These are phyloP conservation scores for Bipolaris gigantea DNA, from an alignment of 2,329 filamentous ascomycete genomes.

Conservation along the genomic window DNA sequence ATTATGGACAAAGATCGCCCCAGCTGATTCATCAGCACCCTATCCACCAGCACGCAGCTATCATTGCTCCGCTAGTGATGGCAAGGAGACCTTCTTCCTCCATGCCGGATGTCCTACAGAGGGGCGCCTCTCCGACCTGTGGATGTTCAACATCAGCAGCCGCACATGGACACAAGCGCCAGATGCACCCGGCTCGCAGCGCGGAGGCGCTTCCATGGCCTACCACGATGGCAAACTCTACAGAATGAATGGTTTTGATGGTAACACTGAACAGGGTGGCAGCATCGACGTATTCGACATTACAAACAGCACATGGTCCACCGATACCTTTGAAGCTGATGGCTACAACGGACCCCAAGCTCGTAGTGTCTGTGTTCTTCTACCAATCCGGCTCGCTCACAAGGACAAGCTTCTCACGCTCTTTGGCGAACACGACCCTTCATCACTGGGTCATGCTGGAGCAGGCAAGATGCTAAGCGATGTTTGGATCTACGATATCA, in stretches of 20 bases:
- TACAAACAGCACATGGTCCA: slow-evolving; percentile 47
- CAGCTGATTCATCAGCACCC: slow-evolving; percentile 51
- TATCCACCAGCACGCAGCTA: slow-evolving; percentile 70
- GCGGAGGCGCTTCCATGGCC: slow-evolving; percentile 70
- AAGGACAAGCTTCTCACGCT: slow-evolving; percentile 51
- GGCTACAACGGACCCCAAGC: slow-evolving; percentile 51
- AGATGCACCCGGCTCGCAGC: slow-evolving; percentile 65
- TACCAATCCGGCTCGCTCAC: slow-evolving; percentile 46
- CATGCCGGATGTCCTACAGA: slow-evolving; percentile 73
- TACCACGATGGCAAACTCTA: slow-evolving; percentile 67
- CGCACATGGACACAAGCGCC: slow-evolving; percentile 69
- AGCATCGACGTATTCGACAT: slow-evolving; percentile 64
- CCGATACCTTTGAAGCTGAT: slow-evolving; percentile 46
- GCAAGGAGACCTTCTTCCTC: slow-evolving; percentile 70
- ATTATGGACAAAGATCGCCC: slow-evolving; percentile 67
- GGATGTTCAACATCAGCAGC: slow-evolving; percentile 71
- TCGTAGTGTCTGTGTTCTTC: slow-evolving; percentile 54
- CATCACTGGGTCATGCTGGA: slow-evolving; percentile 56
- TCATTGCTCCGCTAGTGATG: slow-evolving; percentile 67
- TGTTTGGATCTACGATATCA: slow-evolving; percentile 52
- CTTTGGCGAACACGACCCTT: slow-evolving; percentile 59
- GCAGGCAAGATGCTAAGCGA: slow-evolving; percentile 60
- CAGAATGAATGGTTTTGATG: slow-evolving; percentile 81
- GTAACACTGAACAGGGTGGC: slow-evolving; percentile 68
- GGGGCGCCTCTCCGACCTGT: slow-evolving; percentile 69